Percentiles rank a stretch among this genome's conserved stretches.
Evolutionary conservation across 2,329 filamentous ascomycete genomes (phyloP).

Genomic region (Fusarium tuaranense): DNA sequence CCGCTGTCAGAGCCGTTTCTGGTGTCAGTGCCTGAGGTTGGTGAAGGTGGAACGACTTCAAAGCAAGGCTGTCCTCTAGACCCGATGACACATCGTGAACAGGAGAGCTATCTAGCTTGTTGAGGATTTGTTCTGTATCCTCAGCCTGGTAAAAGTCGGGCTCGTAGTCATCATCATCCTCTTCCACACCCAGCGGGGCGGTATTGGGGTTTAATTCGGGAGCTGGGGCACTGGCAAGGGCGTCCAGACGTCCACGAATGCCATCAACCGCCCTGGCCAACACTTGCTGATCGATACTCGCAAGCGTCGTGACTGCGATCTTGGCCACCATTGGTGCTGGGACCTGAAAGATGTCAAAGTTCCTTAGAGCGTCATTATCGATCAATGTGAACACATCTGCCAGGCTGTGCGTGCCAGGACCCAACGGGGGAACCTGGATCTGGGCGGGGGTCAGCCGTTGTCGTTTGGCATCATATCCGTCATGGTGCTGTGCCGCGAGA

Average conservation of each 20-base stretch:
- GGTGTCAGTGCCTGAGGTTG: constrained; percentile 79
- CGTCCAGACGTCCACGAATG: constrained; percentile 62
- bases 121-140: constrained; percentile 80
- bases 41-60: constrained; percentile 84
- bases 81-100: constrained; percentile 54
- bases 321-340: constrained; percentile 80
- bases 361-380: constrained; percentile 75
- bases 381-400: constrained; percentile 91
- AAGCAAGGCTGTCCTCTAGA: constrained; percentile 62
- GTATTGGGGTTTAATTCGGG: constrained; percentile 67
- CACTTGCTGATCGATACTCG: constrained; percentile 75
- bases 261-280: constrained; percentile 80
- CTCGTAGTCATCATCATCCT: constrained; percentile 90
- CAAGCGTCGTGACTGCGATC: constrained; percentile 84
- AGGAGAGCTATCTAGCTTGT: constrained; percentile 80
- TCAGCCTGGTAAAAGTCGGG: constrained; percentile 85
- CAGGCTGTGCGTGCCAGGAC: constrained; percentile 80
- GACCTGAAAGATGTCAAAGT: constrained; percentile 86
- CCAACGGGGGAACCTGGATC: constrained; percentile 75
- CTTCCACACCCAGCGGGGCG: constrained; percentile 73
- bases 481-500: constrained; percentile 75
- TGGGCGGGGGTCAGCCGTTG: constrained; percentile 69
- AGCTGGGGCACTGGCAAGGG: constrained; percentile 59
- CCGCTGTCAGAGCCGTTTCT: constrained; percentile 78
- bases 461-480: constrained; percentile 85